Evolutionary conservation across 371 early-diverging fungal genomes (phyloP), one percentile per base, ranked within the genome.

Genomic region (Zychaea mexicana): DNA sequence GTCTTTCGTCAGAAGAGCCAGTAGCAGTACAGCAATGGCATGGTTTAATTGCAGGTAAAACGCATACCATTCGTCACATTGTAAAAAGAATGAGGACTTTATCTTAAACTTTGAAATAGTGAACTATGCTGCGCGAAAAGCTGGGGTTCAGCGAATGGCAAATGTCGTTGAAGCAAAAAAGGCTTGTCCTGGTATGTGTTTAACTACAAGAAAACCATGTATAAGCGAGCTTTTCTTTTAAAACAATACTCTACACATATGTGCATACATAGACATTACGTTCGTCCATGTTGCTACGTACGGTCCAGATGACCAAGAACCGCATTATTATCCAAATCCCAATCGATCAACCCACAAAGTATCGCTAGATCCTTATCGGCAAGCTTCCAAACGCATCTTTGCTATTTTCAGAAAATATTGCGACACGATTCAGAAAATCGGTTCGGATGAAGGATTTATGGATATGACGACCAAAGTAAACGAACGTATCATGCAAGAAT

Each of bases 21-120:
- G 66, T 93, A 3, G 94, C 90, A 2, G 94, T 95, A 9, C 94
- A 93, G 69, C 97, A 98, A 73, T 98, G 98, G 98, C 77, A 90
- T 28, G 85, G 85, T 4, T 76, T 97, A 26, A 86, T 96, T 49
- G 96, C 96, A 17, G 94, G 95, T 70, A 90, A 9, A 19, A 8
- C n/a, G n/a, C n/a, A n/a, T n/a, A n/a, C n/a, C n/a, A n/a, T n/a
- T n/a, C n/a, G n/a, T n/a, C n/a, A n/a, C n/a, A n/a, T n/a, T n/a
- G n/a, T n/a, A n/a, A 42, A 15, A 42, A 42, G 42, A 7, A 42
- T 26, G 27, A n/a, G 4, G 38, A 15, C 6, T 26, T 1, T 27
- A 21, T 42, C 39, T 32, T 22, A 52, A 7, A 24, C 17, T 31
- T 38, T 8, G 1, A 46, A 7, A 8, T 46, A 76, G 87, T 88